Percentiles rank a stretch among this genome's conserved stretches.
phyloP scores from a whole-genome alignment of 169 alveolate species.

The Babesia bovis region DNA sequence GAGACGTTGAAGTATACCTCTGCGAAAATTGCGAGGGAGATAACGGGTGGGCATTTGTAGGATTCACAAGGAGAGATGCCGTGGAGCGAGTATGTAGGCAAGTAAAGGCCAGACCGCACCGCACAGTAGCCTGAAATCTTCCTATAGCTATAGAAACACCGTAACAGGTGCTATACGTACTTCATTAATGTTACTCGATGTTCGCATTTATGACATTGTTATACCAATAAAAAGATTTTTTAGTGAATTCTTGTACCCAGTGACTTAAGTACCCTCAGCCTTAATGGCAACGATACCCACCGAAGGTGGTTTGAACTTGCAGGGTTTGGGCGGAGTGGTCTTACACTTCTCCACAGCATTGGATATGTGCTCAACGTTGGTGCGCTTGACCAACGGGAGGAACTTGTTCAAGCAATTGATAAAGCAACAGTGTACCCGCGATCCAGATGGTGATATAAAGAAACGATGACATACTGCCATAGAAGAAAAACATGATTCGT shows the following conservation, averaged over 20 bases:
- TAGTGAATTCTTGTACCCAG: background rate
- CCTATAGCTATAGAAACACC: background rate
- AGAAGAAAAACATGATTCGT: conserved; percentile 38
- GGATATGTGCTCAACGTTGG: conserved; percentile 62
- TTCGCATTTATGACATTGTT: background rate
- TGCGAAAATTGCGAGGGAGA: conserved; percentile 69
- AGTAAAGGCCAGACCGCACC: conserved; percentile 2
- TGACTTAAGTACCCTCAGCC: background rate
- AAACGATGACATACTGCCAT: conserved; percentile 45
- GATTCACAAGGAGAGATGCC: conserved; percentile 65
- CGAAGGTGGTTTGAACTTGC: conserved; percentile 59
- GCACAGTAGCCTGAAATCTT: background rate
- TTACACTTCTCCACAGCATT: conserved; percentile 48
- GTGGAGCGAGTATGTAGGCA: conserved; percentile 58
- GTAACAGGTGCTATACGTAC: background rate
- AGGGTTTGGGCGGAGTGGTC: conserved; percentile 46
- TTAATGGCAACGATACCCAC: conserved; percentile 46
- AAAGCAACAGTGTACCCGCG: conserved; percentile 66
- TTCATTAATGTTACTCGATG: background rate
- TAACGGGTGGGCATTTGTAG: conserved; percentile 82
- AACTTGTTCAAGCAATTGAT: conserved; percentile 52
- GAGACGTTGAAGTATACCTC: conserved; percentile 74
- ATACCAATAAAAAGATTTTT: too few relatives aligned
- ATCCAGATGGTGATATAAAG: conserved; percentile 56
- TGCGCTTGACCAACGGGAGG: conserved; percentile 53